These are phyloP conservation scores for Rhodotorula sp. DNA, from an alignment of 1,284 basidiomycete species.

Conservation along the genomic window DNA sequence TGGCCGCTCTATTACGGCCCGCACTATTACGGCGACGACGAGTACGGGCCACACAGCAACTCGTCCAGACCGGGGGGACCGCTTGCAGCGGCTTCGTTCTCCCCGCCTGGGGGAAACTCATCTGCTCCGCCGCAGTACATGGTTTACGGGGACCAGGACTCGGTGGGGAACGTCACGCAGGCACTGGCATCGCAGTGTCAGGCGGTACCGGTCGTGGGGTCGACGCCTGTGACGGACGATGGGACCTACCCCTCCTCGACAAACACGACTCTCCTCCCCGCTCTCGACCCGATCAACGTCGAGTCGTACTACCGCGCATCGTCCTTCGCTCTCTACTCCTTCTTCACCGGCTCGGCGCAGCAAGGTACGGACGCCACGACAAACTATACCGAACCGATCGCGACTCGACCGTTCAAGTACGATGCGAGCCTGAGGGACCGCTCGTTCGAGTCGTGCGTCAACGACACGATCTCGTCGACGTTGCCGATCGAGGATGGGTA, in stretches of 20 bases:
- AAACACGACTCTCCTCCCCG: slow-evolving; percentile 16
- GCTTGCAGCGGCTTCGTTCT: slow-evolving; percentile 6
- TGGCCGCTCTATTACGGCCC: slow-evolving; percentile 17
- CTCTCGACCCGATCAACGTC: slow-evolving; percentile 11
- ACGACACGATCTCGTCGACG: slow-evolving; percentile 9
- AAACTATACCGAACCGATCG: slow-evolving; percentile 21
- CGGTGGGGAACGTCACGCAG: slow-evolving; percentile 8
- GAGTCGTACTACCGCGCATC: slow-evolving; percentile 17
- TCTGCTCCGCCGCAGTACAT: slow-evolving; percentile 21
- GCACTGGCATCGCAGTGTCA: slow-evolving; percentile 3
- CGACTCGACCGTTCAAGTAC: slow-evolving; percentile 1
- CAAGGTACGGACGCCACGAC: background rate
- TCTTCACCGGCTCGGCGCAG: slow-evolving; percentile 7
- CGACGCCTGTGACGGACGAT: slow-evolving; percentile 4
- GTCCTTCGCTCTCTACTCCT: slow-evolving; percentile 24
- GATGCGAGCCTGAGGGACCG: background rate
- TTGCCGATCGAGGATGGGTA: slow-evolving; percentile 22
- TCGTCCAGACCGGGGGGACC: slow-evolving; percentile 14
- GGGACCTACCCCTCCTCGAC: background rate
- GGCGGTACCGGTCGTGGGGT: background rate
- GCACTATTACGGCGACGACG: slow-evolving; percentile 26
- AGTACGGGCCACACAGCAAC: slow-evolving; percentile 19
- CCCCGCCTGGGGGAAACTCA: background rate
- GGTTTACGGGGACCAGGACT: slow-evolving; percentile 21
- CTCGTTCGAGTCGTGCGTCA: slow-evolving; percentile 20